Evolutionary conservation across 192 early-diverging fungal species (phyloP).

Genomic region (Coemansia sp.): DNA sequence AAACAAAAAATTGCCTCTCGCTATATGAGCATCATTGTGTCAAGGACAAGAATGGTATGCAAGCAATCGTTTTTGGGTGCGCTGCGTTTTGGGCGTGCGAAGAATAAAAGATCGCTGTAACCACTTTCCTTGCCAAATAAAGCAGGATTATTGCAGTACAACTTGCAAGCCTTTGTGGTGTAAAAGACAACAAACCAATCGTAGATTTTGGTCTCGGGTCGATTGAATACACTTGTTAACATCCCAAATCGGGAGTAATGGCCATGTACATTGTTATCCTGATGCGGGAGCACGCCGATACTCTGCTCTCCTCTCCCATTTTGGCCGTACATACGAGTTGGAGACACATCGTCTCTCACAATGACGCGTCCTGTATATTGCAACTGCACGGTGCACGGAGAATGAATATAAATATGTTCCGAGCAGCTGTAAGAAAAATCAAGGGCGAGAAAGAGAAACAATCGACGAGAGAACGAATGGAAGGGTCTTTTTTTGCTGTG

Average conservation of each 20-base stretch:
- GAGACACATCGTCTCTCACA: too few relatives aligned
- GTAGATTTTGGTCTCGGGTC: neutral
- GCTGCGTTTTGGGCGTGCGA: neutral
- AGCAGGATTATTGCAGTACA: neutral
- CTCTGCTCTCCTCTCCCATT: too few relatives aligned
- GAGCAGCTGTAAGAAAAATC: too few relatives aligned
- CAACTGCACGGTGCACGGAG: slow-evolving; percentile 6
- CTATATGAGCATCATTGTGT: neutral
- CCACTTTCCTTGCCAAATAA: neutral
- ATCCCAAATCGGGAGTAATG: neutral
- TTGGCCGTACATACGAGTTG: too few relatives aligned
- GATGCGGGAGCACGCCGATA: neutral
- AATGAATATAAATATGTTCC: neutral
- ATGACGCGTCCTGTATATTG: too few relatives aligned
- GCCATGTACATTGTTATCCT: neutral
- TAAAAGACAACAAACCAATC: too few relatives aligned
- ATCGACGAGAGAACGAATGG: neutral
- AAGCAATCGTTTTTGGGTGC: neutral
- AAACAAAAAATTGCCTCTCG: neutral
- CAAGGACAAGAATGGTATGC: neutral
- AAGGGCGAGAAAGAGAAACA: neutral
- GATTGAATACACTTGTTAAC: too few relatives aligned
- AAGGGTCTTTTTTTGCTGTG: neutral
- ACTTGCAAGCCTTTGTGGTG: too few relatives aligned
- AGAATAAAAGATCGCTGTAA: neutral